A percentile compares a stretch with the other conserved stretches of the same genome.
phyloP scores from a whole-genome alignment of 352 stramenopile species.

The Thraustochytrium striatum region DNA sequence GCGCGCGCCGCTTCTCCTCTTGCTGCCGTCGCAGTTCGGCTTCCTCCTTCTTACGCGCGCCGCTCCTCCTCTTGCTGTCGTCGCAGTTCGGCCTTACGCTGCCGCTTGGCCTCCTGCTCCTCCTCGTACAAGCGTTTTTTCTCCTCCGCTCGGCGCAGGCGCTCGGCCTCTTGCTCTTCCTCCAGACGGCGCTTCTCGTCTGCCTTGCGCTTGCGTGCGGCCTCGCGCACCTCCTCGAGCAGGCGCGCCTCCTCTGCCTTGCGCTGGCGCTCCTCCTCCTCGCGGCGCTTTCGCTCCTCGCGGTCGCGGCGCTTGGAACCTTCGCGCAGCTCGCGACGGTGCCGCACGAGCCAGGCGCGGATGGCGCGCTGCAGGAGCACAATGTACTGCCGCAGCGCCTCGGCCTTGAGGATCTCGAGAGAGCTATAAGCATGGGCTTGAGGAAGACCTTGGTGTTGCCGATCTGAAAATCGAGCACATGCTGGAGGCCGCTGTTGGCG shows the following conservation, averaged over 20 bases:
- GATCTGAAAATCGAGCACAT: slow-evolving; percentile 43
- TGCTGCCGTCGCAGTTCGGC: too few species aligned
- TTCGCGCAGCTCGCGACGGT: too few species aligned
- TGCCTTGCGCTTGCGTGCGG: too few species aligned
- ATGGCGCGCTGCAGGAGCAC: slow-evolving; percentile 31
- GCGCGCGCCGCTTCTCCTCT: too few species aligned
- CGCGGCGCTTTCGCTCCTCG: slow-evolving; percentile 10
- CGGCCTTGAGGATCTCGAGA: slow-evolving; percentile 23
- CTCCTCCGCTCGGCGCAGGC: too few species aligned
- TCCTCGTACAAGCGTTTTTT: too few species aligned
- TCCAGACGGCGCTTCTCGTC: too few species aligned
- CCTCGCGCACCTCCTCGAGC: not conserved
- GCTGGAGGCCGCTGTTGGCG: slow-evolving; percentile 4
- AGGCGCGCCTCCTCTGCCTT: not conserved
- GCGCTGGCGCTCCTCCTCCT: slow-evolving; percentile 40
- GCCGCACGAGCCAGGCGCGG: not conserved
- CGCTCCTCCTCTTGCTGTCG: too few species aligned
- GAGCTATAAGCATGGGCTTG: slow-evolving; percentile 27
- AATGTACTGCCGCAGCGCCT: slow-evolving; percentile 18
- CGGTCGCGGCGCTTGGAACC: slow-evolving; percentile 6
- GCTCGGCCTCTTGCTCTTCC: too few species aligned
- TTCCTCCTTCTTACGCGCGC: too few species aligned
- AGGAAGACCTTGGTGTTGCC: slow-evolving; percentile 54
- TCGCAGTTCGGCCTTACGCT: too few species aligned
- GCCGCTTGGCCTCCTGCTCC: too few species aligned